Conservation (phyloP, 768 basidiomycete genomes). For the Leccinum olivaceopallidum region DNA sequence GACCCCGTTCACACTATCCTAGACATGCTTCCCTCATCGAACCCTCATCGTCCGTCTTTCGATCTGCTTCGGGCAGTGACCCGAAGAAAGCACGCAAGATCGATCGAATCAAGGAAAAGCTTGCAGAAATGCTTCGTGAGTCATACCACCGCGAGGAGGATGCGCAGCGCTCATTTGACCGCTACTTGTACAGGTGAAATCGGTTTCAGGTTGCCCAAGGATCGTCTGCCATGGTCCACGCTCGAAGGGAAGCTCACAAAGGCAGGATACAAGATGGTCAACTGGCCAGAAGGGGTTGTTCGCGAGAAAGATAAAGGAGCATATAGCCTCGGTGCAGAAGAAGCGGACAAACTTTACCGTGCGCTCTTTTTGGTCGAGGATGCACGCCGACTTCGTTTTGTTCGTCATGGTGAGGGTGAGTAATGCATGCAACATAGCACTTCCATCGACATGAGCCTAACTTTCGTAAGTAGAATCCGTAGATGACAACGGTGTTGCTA, state of each 20-base stretch:
- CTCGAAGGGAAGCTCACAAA: not conserved
- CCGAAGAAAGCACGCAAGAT: not conserved
- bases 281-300: not conserved
- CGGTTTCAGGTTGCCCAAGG: not conserved
- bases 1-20: too few species aligned
- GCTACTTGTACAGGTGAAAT: not conserved
- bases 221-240: not conserved
- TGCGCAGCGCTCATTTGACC: too few species aligned
- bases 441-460: too few species aligned
- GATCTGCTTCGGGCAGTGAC: not conserved
- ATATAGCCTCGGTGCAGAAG: not conserved
- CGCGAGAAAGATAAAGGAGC: not conserved
- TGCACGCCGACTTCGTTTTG: not conserved
- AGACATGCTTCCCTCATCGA: not conserved
- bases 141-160: not conserved
- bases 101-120: slow-evolving; percentile 3
- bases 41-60: not conserved
- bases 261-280: not conserved
- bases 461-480: too few species aligned
- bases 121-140: slow-evolving; percentile 14
- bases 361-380: not conserved
- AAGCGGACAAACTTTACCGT: not conserved
- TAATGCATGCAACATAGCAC: not conserved
- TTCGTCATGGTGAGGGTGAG: not conserved
- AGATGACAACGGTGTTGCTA: too few species aligned